Conservation (phyloP, 192 early-diverging fungal species). For the Rhizophlyctis rosea region DNA sequence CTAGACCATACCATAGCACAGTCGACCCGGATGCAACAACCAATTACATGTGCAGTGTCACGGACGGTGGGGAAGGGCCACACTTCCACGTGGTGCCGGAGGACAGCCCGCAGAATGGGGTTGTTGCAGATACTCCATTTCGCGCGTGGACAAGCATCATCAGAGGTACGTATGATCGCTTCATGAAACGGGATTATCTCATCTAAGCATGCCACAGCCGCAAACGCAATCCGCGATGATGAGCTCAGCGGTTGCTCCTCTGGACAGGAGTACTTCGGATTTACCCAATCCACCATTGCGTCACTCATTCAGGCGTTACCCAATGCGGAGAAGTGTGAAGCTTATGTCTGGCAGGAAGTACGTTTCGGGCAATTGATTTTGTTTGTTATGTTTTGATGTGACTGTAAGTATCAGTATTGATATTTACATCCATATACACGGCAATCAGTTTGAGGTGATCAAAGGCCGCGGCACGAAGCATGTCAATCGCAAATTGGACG, state of each 20-base stretch:
- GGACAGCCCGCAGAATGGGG: conserved; percentile 66
- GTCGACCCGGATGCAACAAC: conserved; percentile 52
- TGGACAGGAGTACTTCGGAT: conserved; percentile 89
- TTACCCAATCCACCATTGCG: conserved; percentile 78
- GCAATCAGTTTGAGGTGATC: conserved; percentile 34
- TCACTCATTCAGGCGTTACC: conserved; percentile 90
- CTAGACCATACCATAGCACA: conserved; percentile 67
- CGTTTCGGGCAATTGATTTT: too few species aligned
- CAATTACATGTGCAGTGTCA: conserved; percentile 64
- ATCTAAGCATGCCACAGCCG: conserved; percentile 30
- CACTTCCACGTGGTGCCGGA: conserved; percentile 79
- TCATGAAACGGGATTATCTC: not conserved
- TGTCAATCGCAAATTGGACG: conserved; percentile 6
- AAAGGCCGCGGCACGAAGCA: conserved; percentile 33
- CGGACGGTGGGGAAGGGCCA: conserved; percentile 74
- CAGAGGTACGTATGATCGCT: conserved; percentile 36
- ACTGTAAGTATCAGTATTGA: too few species aligned
- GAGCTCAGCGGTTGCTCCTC: conserved; percentile 77
- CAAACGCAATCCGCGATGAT: conserved; percentile 72
- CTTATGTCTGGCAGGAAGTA: conserved; percentile 54
- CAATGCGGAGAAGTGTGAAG: conserved; percentile 61
- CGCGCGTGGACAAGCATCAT: conserved; percentile 85
- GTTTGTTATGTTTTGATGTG: too few species aligned
- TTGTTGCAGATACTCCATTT: conserved; percentile 73
- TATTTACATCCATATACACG: conserved; percentile 11